Conservation (phyloP, 345 rosid species). For the thale cress (Arabidopsis thaliana) region TAIR10.1 NC_003075.7:5771001-5771500, state of each 20-base stretch:
- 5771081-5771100: background rate
- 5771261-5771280: slow-evolving; percentile 60
- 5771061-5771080: slow-evolving; percentile 39
- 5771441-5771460: background rate
- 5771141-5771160: slow-evolving; percentile 32
- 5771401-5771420: too few relatives aligned
- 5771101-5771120: background rate
- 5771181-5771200: slow-evolving; percentile 83
- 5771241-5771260: slow-evolving; percentile 88
- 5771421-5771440: background rate
- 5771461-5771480: background rate
- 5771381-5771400: slow-evolving; percentile 4
- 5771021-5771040: slow-evolving; percentile 91
- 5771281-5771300: slow-evolving; percentile 32
- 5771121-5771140: background rate
- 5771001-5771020: slow-evolving; percentile 83
- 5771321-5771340: slow-evolving; percentile 40
- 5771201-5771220: slow-evolving; percentile 89
- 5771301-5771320: slow-evolving; percentile 33
- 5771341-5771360: slow-evolving; percentile 46
- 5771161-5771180: slow-evolving; percentile 94
- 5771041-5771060: slow-evolving; percentile 89
- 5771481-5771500: too few relatives aligned
- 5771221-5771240: slow-evolving; percentile 90
- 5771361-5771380: slow-evolving; percentile 32